Evolutionary conservation across 805 yeast species (phyloP).

Genomic region (Candida namnaoensis): DNA sequence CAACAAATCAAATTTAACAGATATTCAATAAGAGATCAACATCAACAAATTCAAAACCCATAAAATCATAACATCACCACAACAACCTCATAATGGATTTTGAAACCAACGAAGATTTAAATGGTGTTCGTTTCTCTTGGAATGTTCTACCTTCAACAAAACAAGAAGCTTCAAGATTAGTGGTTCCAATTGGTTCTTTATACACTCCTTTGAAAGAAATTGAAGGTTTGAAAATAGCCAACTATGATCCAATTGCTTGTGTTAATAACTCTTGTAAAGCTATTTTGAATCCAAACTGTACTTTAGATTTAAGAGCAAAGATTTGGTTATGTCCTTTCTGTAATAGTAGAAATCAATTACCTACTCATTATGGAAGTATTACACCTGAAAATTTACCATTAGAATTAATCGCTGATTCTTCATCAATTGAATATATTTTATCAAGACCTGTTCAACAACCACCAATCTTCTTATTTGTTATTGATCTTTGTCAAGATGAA

Average conservation of each 20-base stretch:
- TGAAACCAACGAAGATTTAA: slow-evolving; percentile 60
- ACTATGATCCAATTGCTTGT: slow-evolving; percentile 82
- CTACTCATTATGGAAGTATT: slow-evolving; percentile 72
- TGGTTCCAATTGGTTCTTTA: slow-evolving; percentile 88
- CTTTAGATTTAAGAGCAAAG: slow-evolving; percentile 65
- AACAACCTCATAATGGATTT: slow-evolving; percentile 24
- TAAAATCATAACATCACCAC: not conserved
- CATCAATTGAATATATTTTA: slow-evolving; percentile 81
- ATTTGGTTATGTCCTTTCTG: slow-evolving; percentile 87
- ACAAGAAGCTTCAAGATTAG: slow-evolving; percentile 82
- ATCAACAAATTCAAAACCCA: too few species aligned
- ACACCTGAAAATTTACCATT: slow-evolving; percentile 72
- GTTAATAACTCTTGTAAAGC: slow-evolving; percentile 72
- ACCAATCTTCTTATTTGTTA: slow-evolving; percentile 78
- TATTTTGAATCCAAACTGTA: slow-evolving; percentile 80
- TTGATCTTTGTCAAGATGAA: slow-evolving; percentile 84
- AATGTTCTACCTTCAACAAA: slow-evolving; percentile 83
- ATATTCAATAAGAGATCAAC: too few species aligned
- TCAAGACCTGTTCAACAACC: slow-evolving; percentile 76
- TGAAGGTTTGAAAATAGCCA: slow-evolving; percentile 67
- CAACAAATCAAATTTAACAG: too few species aligned
- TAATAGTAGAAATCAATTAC: slow-evolving; percentile 67
- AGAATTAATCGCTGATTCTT: slow-evolving; percentile 59
- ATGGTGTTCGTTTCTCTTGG: slow-evolving; percentile 75
- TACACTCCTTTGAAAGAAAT: slow-evolving; percentile 89